These are phyloP conservation scores for Ophiostoma sp. DNA, from an alignment of 2,329 filamentous ascomycete genomes.

Conservation along the genomic window DNA sequence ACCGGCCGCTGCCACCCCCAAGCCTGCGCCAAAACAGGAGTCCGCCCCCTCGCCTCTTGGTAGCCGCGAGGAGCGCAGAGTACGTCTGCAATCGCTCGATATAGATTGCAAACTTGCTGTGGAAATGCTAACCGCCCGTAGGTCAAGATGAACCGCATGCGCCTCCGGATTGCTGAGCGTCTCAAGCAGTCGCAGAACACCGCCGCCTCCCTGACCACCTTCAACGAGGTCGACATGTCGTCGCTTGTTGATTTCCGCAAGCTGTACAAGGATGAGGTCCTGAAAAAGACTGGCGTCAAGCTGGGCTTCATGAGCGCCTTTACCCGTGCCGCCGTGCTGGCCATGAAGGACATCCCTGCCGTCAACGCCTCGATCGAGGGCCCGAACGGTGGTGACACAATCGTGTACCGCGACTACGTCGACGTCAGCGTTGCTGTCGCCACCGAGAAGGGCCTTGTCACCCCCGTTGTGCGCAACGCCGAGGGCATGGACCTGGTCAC, in stretches of 20 bases:
- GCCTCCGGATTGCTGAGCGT: constrained; percentile 90
- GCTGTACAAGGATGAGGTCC: constrained; percentile 89
- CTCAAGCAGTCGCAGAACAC: constrained; percentile 99
- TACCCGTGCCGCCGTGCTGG: constrained; percentile 79
- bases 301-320: constrained; percentile 99
- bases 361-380: constrained; percentile 98
- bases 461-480: constrained; percentile 89
- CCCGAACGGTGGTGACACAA: constrained; percentile 89
- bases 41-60: constrained; percentile 46
- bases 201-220: constrained; percentile 91
- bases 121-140: constrained; percentile 35
- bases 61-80: constrained; percentile 79
- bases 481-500: constrained; percentile 81
- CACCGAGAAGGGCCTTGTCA: constrained; percentile 95
- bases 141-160: constrained; percentile 99
- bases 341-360: constrained; percentile 89
- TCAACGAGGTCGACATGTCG: constrained; percentile 99
- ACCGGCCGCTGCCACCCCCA: constrained; percentile 26
- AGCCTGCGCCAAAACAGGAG: constrained; percentile 31
- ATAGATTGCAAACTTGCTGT: neutral
- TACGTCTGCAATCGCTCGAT: constrained; percentile 43
- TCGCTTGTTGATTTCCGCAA: constrained; percentile 95
- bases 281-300: constrained; percentile 96
- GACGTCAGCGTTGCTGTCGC: constrained; percentile 96
- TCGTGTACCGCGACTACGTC: constrained; percentile 97